These are phyloP conservation scores for Phanerochaete carnosa DNA, from an alignment of 768 basidiomycete genomes.

Conservation along the genomic window DNA sequence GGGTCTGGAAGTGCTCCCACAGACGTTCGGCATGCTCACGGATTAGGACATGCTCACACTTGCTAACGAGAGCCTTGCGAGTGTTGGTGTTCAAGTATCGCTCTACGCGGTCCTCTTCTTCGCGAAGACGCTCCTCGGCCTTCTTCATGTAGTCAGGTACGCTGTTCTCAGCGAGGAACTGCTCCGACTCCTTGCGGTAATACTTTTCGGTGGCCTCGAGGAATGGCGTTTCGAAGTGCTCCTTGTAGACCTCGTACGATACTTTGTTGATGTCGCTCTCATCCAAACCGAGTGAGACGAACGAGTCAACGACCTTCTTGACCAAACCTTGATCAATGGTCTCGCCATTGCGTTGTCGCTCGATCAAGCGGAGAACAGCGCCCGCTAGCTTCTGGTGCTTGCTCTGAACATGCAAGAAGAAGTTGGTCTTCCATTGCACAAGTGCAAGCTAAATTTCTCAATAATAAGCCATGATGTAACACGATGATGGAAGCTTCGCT, in stretches of 20 bases:
- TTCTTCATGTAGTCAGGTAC: constrained; percentile 95
- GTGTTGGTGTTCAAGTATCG: constrained; percentile 90
- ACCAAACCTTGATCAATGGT: constrained; percentile 89
- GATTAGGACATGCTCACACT: constrained; percentile 92
- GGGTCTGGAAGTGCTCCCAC: constrained; percentile 89
- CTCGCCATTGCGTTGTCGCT: constrained; percentile 92
- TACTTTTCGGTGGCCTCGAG: constrained; percentile 85
- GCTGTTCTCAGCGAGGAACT: constrained; percentile 83
- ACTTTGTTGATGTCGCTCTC: constrained; percentile 89
- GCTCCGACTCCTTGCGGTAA: constrained; percentile 89
- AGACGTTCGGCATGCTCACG: constrained; percentile 79
- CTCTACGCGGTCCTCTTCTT: constrained; percentile 95
- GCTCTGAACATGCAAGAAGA: constrained; percentile 86
- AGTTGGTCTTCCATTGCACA: constrained; percentile 92
- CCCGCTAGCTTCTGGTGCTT: constrained; percentile 80
- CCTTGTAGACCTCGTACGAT: constrained; percentile 90
- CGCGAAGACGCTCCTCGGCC: constrained; percentile 86
- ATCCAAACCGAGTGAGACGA: constrained; percentile 92
- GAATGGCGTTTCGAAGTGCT: constrained; percentile 89
- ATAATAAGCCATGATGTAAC: not conserved
- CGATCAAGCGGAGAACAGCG: constrained; percentile 86
- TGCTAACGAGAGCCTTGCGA: constrained; percentile 71
- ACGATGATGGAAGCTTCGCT: constrained; percentile 3
- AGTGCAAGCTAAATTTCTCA: constrained; percentile 67
- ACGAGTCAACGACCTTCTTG: constrained; percentile 93